Conservation (phyloP, 2,329 filamentous ascomycete genomes). For the Microdochium bolleyi region DNA sequence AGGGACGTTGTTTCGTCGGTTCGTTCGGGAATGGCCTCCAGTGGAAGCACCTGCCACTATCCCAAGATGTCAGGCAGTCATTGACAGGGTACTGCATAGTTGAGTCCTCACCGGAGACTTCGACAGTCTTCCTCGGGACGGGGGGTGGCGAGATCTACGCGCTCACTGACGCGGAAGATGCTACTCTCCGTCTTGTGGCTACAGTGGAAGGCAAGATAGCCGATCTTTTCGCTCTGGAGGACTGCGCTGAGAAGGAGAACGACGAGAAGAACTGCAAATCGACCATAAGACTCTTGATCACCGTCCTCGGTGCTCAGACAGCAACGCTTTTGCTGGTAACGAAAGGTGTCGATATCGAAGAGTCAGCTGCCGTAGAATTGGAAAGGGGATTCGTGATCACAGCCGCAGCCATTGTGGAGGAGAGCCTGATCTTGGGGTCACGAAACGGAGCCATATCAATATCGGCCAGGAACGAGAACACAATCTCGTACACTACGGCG, state of each 20-base stretch:
- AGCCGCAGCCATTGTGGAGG: slow-evolving; percentile 30
- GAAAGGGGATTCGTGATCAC: slow-evolving; percentile 43
- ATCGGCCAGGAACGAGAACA: slow-evolving; percentile 14
- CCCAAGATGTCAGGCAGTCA: slow-evolving; percentile 23
- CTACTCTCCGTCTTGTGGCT: slow-evolving; percentile 23
- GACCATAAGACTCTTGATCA: slow-evolving; percentile 30
- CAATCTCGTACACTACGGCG: slow-evolving; percentile 14
- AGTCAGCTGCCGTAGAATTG: slow-evolving; percentile 25
- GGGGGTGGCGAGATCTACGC: slow-evolving; percentile 38
- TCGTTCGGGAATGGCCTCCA: slow-evolving; percentile 18
- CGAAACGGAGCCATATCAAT: slow-evolving; percentile 40
- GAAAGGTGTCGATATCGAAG: slow-evolving; percentile 16
- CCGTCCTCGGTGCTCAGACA: slow-evolving; percentile 34
- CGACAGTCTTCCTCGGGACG: slow-evolving; percentile 38
- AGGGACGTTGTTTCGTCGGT: slow-evolving; percentile 49
- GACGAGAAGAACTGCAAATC: not conserved
- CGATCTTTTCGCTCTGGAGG: slow-evolving; percentile 35
- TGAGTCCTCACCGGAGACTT: slow-evolving; percentile 25
- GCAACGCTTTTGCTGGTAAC: slow-evolving; percentile 34
- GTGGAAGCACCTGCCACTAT: slow-evolving; percentile 35
- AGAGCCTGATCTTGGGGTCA: slow-evolving; percentile 44
- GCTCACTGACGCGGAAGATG: slow-evolving; percentile 20
- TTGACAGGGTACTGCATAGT: slow-evolving; percentile 40
- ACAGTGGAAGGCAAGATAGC: slow-evolving; percentile 39
- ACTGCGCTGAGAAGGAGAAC: slow-evolving; percentile 5